Conservation (phyloP, 352 stramenopile species). For the Globisporangium splendens region DNA sequence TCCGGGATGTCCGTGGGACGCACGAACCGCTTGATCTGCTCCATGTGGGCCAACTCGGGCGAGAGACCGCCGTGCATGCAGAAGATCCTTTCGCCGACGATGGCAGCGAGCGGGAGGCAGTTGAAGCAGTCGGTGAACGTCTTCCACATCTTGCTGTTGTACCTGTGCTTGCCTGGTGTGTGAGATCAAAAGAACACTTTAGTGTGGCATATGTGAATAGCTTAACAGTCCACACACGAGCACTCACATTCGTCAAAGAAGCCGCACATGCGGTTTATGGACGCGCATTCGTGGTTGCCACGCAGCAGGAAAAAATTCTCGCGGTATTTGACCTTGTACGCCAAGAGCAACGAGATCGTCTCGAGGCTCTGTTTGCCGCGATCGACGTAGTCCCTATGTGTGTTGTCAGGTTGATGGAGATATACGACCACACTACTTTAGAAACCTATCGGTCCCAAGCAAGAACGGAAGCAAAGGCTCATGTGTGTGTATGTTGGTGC, state of each 20-base stretch:
- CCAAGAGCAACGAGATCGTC: constrained; percentile 96
- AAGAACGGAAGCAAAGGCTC: too few species aligned
- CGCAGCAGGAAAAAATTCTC: constrained; percentile 97
- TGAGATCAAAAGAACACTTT: neutral
- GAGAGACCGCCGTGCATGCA: constrained; percentile 98
- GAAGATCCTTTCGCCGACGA: constrained; percentile 99
- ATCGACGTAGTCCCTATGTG: constrained; percentile 89
- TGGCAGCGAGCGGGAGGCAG: constrained; percentile 94
- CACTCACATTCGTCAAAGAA: constrained; percentile 15
- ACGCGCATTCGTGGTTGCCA: constrained; percentile 98
- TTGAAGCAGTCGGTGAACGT: constrained; percentile 94
- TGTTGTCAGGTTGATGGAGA: too few species aligned
- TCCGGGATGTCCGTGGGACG: constrained; percentile 90
- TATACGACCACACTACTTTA: too few species aligned
- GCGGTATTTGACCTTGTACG: constrained; percentile 99
- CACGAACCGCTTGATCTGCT: constrained; percentile 95
- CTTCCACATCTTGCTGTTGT: constrained; percentile 98
- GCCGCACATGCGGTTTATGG: constrained; percentile 98
- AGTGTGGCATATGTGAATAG: neutral
- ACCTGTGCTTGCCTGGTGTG: constrained; percentile 81
- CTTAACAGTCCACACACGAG: too few species aligned
- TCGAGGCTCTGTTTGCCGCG: constrained; percentile 95
- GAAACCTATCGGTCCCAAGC: too few species aligned
- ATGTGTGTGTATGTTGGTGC: constrained; percentile 18
- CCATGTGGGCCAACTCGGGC: constrained; percentile 90